Conservation (phyloP, 129 eudicot genomes). For the Erigeron canadensis region DNA sequence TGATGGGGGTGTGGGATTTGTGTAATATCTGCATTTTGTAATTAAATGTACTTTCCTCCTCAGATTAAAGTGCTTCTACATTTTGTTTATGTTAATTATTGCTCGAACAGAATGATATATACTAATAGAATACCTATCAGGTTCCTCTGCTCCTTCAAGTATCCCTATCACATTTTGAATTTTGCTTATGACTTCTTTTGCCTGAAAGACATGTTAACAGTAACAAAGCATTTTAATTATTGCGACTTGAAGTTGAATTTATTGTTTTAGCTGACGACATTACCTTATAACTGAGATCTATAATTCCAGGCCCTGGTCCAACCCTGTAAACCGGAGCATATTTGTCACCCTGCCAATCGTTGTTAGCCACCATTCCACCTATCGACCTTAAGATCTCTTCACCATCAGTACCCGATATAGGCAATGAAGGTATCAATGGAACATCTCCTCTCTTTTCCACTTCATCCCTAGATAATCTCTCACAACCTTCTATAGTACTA, state of each 20-base stretch:
- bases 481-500: slow-evolving; percentile 53
- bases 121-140: slow-evolving; percentile 48
- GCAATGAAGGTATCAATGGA: slow-evolving; percentile 80
- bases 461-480: slow-evolving; percentile 60
- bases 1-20: slow-evolving; percentile 5
- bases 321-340: slow-evolving; percentile 73
- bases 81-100: neutral
- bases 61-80: too few relatives aligned
- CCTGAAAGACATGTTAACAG: slow-evolving; percentile 44
- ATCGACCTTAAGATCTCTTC: slow-evolving; percentile 59
- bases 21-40: too few relatives aligned
- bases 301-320: slow-evolving; percentile 81
- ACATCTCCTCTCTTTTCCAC: slow-evolving; percentile 71
- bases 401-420: slow-evolving; percentile 74
- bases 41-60: neutral
- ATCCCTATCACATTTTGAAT: slow-evolving; percentile 78
- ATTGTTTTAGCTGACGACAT: neutral
- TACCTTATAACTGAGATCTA: slow-evolving; percentile 62
- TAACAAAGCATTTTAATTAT: neutral
- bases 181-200: slow-evolving; percentile 58
- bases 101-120: neutral
- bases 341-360: slow-evolving; percentile 77
- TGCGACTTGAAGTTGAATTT: neutral
- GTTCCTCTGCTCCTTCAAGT: slow-evolving; percentile 81
- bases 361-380: slow-evolving; percentile 64